phyloP scores from a whole-genome alignment of 495 filamentous ascomycete species.

The Aspergillus bridgeri region DNA sequence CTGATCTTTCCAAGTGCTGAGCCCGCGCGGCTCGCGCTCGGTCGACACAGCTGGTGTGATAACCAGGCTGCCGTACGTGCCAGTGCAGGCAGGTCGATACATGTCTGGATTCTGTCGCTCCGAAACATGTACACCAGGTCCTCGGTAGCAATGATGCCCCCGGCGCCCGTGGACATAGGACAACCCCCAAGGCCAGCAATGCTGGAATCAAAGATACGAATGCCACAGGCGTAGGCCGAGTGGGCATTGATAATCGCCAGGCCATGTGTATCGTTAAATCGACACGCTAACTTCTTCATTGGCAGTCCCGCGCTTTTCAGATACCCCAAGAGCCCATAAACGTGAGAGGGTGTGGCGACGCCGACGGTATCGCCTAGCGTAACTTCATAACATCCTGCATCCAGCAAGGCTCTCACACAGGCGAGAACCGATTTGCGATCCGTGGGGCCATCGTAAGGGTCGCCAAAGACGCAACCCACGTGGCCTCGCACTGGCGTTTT shows the following conservation, averaged over 20 bases:
- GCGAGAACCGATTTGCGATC: constrained; percentile 28
- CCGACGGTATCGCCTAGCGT: constrained; percentile 45
- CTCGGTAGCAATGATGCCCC: constrained; percentile 44
- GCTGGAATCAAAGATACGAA: constrained; percentile 44
- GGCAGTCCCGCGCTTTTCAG: constrained; percentile 26
- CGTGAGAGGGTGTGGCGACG: constrained; percentile 31
- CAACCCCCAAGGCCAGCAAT: constrained; percentile 45
- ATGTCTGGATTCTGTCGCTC: constrained; percentile 35
- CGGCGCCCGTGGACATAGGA: constrained; percentile 45
- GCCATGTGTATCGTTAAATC: constrained; percentile 48
- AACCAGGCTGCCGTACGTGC: constrained; percentile 39
- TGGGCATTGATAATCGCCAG: constrained; percentile 42
- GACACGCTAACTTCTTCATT: constrained; percentile 32
- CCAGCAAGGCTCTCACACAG: constrained; percentile 29
- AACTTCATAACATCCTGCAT: constrained; percentile 43
- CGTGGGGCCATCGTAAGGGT: constrained; percentile 38
- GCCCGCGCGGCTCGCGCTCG: constrained; percentile 31
- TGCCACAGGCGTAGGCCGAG: constrained; percentile 36
- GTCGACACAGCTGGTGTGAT: constrained; percentile 22
- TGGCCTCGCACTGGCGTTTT: constrained; percentile 34
- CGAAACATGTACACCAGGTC: constrained; percentile 43
- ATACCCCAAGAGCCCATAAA: constrained; percentile 28
- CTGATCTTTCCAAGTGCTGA: constrained; percentile 18
- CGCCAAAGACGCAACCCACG: constrained; percentile 43
- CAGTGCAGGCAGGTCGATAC: constrained; percentile 32